Conservation (phyloP, 805 yeast species). For the Ogataea siamensis region DNA sequence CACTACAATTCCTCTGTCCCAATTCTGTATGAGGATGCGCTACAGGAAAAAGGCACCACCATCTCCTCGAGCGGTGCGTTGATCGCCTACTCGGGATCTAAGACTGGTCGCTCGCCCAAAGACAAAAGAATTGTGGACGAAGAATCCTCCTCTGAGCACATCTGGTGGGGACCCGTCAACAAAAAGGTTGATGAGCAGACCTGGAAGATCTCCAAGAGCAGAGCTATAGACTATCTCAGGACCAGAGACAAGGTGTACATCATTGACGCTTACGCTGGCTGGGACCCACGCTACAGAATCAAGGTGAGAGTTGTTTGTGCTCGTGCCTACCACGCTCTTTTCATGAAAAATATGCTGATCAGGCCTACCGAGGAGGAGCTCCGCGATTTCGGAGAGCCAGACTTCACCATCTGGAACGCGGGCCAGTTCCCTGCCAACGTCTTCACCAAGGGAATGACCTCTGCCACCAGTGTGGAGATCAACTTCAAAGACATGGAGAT, state of each 20-base stretch:
- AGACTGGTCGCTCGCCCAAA: constrained; percentile 98
- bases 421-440: constrained; percentile 99
- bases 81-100: constrained; percentile 91
- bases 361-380: constrained; percentile 91
- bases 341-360: constrained; percentile 97
- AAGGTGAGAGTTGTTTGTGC: constrained; percentile 96
- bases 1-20: constrained; percentile 95
- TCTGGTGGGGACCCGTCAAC: constrained; percentile 99
- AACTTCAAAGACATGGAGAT: constrained; percentile 97
- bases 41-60: constrained; percentile 85
- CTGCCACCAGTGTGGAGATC: constrained; percentile 91
- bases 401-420: constrained; percentile 96
- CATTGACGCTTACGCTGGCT: constrained; percentile 96
- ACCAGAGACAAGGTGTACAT: constrained; percentile 92
- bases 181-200: constrained; percentile 91
- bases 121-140: constrained; percentile 98
- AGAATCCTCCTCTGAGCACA: constrained; percentile 72
- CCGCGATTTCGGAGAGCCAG: constrained; percentile 91
- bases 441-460: constrained; percentile 96
- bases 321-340: constrained; percentile 96
- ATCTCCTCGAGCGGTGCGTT: constrained; percentile 91
- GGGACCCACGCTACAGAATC: constrained; percentile 98
- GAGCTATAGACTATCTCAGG: constrained; percentile 95
- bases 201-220: constrained; percentile 92
- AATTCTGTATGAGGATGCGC: constrained; percentile 89